Conservation (phyloP, 2,329 filamentous ascomycete species). For the Trichoderma guizhouense region DNA sequence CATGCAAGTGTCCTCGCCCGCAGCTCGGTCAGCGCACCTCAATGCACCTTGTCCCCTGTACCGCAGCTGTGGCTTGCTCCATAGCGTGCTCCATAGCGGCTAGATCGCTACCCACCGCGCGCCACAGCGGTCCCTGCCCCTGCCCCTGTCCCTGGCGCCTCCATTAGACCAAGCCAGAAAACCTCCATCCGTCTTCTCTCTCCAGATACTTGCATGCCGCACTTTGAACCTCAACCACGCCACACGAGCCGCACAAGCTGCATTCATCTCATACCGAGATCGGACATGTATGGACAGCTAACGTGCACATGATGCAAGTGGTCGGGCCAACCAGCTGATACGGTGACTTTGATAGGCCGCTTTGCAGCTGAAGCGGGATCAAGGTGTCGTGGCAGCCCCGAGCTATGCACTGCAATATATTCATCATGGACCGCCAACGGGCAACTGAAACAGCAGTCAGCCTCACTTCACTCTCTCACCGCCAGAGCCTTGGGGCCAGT, state of each 20-base stretch:
- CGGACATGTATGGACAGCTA: not conserved
- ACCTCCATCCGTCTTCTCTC: not conserved
- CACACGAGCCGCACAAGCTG: not conserved
- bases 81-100: conserved; percentile 6
- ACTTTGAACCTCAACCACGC: not conserved
- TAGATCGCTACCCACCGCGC: not conserved
- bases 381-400: not conserved
- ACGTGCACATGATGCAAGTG: not conserved
- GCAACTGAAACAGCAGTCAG: conserved; percentile 4
- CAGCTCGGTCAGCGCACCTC: not conserved
- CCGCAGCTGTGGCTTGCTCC: not conserved
- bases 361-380: not conserved
- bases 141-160: not conserved
- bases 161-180: not conserved
- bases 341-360: not conserved
- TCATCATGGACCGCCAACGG: not conserved
- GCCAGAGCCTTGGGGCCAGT: not conserved
- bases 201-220: not conserved
- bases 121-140: not conserved
- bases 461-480: conserved; percentile 1
- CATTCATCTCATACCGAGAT: not conserved
- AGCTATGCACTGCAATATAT: not conserved
- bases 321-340: not conserved
- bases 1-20: not conserved
- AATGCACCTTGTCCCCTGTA: not conserved